Conservation (phyloP, 176 grass and related monocot genomes). For the Triticum timopheevii region DNA sequence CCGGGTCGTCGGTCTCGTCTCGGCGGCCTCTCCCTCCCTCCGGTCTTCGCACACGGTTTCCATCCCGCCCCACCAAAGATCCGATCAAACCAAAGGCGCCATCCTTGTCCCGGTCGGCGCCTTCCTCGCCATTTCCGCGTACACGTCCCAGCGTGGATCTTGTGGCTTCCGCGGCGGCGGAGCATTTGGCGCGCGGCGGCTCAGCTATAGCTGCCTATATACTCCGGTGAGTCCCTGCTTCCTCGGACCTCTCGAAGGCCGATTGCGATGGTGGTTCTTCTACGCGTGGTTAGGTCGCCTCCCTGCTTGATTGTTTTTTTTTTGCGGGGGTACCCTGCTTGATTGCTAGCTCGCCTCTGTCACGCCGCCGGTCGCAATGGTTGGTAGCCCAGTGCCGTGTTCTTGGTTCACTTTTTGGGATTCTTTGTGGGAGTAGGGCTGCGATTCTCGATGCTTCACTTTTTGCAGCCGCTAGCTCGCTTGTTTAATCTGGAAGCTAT, state of each 20-base stretch:
- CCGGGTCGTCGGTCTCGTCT: slow-evolving; percentile 49
- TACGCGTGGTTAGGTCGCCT: neutral
- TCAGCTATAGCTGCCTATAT: neutral
- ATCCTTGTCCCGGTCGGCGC: neutral
- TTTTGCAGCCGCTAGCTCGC: neutral
- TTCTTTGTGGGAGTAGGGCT: neutral
- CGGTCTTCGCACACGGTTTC: slow-evolving; percentile 52
- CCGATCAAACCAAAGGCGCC: slow-evolving; percentile 26
- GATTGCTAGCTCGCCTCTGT: neutral
- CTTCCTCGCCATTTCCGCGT: slow-evolving; percentile 21
- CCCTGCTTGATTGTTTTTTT: neutral
- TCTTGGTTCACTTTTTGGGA: neutral
- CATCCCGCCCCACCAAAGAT: slow-evolving; percentile 30
- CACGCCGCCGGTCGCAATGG: neutral
- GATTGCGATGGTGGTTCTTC: neutral
- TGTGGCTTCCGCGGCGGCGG: neutral
- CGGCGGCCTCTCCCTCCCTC: neutral
- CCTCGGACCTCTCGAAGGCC: neutral
- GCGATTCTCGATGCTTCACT: neutral
- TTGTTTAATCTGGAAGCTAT: neutral
- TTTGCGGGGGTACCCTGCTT: neutral
- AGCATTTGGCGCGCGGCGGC: slow-evolving; percentile 4
- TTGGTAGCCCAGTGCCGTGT: neutral
- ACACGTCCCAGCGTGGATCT: neutral
- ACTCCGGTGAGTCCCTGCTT: slow-evolving; percentile 40